Base-by-base conservation (phyloP, 441 rosid genomes). In the Adansonia gregorii region DNA sequence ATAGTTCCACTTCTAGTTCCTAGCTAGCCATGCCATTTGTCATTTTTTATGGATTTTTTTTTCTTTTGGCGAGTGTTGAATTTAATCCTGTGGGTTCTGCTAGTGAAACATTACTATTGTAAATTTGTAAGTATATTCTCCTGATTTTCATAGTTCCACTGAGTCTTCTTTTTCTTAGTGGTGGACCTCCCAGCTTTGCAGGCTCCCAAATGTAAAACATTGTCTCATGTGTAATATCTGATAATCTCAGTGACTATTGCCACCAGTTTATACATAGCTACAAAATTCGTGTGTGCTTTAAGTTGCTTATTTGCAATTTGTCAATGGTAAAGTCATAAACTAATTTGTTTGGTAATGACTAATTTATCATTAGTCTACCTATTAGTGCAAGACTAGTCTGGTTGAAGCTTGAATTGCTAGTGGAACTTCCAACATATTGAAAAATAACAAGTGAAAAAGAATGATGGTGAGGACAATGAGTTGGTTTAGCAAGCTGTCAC, bases 401-500 rank as follows among this genome's bases (percentile, higher is more conserved):
- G 48, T 39, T 59, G 46, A 51, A 64, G 45, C 68, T 35, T 70
- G 74, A 69, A 73, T 56, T 45, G 51, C 43, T 35, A 3, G 39
- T 35, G 39, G 39, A 35, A 35, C 73, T 67, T 69, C 73, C 77
- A 64, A 63, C 20, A 45, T 8, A 55, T 15, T 11, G 76, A 61
- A 49, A 71, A 71, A 64, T 60, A 58, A 67, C 39, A 35, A 35
- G 39, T 31, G 1, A 59, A 35, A 35, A 35, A 35, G 0, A 35
- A 35, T 35, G 75, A 43, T 56, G 71, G 39, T 59, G 22, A 59
- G n/a, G 22, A 20, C 12, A 39, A 52, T 52, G 17, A 54, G 55
- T 51, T 60, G 39, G 1, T 35, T 59, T 48, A 31, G 63, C 61
- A 60, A 79, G 75, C 76, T 54, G 72, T 70, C 64, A 51, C 39